Conservation (phyloP, 345 rosid genomes). For the Mercurialis annua region DNA sequence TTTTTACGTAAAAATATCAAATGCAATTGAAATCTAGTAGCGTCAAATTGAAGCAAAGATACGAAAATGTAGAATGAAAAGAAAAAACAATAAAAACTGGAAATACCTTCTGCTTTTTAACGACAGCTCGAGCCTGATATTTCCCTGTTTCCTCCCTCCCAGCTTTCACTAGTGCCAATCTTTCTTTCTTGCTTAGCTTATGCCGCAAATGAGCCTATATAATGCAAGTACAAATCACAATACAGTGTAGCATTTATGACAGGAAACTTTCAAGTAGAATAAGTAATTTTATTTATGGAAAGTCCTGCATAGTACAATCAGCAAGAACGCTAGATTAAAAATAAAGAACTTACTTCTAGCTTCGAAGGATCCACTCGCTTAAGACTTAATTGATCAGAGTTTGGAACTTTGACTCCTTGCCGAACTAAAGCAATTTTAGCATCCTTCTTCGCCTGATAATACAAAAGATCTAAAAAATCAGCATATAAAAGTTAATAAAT, state of each 20-base stretch:
- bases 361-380: slow-evolving; percentile 84
- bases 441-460: slow-evolving; percentile 62
- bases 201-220: slow-evolving; percentile 75
- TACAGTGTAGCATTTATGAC: not conserved
- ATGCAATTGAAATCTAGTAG: too few species aligned
- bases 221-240: not conserved
- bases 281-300: too few species aligned
- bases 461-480: not conserved
- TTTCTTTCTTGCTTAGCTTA: slow-evolving; percentile 74
- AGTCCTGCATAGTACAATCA: too few species aligned
- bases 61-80: not conserved
- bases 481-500: not conserved
- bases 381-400: slow-evolving; percentile 63
- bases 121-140: slow-evolving; percentile 62
- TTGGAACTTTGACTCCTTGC: slow-evolving; percentile 81
- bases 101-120: slow-evolving; percentile 86
- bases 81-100: not conserved
- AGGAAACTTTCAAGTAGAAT: not conserved
- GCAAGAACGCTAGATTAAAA: not conserved
- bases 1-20: too few species aligned
- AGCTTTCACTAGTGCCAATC: slow-evolving; percentile 69
- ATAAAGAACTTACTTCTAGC: slow-evolving; percentile 68
- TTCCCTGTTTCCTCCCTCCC: slow-evolving; percentile 87
- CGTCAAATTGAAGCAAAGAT: not conserved
- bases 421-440: slow-evolving; percentile 57